phyloP scores from a whole-genome alignment of 2,329 filamentous ascomycete genomes.

The Cytospora schulzeri region DNA sequence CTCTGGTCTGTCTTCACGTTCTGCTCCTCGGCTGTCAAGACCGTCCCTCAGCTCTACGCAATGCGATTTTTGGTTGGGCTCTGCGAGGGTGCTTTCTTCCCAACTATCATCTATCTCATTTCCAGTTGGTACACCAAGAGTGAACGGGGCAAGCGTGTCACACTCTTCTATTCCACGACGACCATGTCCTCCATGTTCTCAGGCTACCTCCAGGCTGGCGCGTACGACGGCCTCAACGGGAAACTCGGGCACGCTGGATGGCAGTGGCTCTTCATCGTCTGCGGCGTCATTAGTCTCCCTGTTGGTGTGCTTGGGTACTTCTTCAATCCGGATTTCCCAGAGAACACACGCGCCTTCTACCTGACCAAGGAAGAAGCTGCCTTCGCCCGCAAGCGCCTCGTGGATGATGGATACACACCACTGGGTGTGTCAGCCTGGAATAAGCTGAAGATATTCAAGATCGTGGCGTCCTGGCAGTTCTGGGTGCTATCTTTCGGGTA shows the following conservation, averaged over 20 bases:
- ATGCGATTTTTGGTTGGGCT: slow-evolving; percentile 25
- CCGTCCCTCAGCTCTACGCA: slow-evolving; percentile 24
- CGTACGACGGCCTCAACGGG: slow-evolving; percentile 52
- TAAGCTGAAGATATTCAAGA: slow-evolving; percentile 18
- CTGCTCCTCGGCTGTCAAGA: slow-evolving; percentile 27
- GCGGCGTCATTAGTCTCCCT: slow-evolving; percentile 30
- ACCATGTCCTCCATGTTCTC: slow-evolving; percentile 50
- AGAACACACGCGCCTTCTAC: slow-evolving; percentile 25
- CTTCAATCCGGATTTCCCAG: slow-evolving; percentile 26
- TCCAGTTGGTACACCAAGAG: slow-evolving; percentile 25
- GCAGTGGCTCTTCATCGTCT: slow-evolving; percentile 54
- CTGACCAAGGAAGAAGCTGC: slow-evolving; percentile 19
- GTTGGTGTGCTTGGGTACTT: slow-evolving; percentile 29
- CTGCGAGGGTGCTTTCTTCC: slow-evolving; percentile 29
- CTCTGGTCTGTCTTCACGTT: slow-evolving; percentile 26
- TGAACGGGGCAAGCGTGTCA: slow-evolving; percentile 24
- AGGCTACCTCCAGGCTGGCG: slow-evolving; percentile 52
- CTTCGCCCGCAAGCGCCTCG: slow-evolving; percentile 19
- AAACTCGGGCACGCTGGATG: slow-evolving; percentile 48
- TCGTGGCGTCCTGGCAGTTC: slow-evolving; percentile 21
- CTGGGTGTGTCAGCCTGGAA: slow-evolving; percentile 19
- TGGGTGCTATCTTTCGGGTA: slow-evolving; percentile 25
- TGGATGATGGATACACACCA: slow-evolving; percentile 22
- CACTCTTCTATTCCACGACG: slow-evolving; percentile 25
- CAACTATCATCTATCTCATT: slow-evolving; percentile 26